phyloP scores from a whole-genome alignment of 1,284 basidiomycete species.

The Cutaneotrichosporon curvatum region DNA sequence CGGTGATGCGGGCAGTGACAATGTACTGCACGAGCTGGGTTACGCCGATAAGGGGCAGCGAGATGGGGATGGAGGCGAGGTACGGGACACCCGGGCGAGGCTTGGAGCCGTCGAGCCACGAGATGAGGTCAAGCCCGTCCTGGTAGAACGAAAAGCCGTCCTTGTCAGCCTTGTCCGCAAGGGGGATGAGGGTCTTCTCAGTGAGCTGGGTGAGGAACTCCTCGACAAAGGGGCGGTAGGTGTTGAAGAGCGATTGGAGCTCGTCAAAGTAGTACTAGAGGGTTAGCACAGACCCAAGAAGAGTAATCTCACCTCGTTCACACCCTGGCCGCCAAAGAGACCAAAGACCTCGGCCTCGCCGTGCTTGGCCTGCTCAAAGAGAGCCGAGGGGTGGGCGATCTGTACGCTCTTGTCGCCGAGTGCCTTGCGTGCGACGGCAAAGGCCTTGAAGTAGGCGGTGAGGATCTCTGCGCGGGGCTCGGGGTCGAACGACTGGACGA shows the following conservation, averaged over 20 bases:
- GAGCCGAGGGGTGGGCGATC: slow-evolving; percentile 60
- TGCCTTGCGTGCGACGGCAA: slow-evolving; percentile 62
- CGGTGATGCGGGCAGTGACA: slow-evolving; percentile 64
- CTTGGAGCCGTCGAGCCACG: slow-evolving; percentile 70
- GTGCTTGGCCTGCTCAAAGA: slow-evolving; percentile 62
- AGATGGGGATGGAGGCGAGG: slow-evolving; percentile 89
- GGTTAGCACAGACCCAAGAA: slow-evolving; percentile 15
- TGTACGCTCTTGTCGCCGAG: slow-evolving; percentile 55
- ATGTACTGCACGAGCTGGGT: slow-evolving; percentile 94
- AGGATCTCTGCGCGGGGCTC: slow-evolving; percentile 72
- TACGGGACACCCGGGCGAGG: slow-evolving; percentile 76
- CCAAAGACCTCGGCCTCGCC: slow-evolving; percentile 79
- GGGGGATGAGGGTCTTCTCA: slow-evolving; percentile 61
- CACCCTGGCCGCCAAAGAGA: slow-evolving; percentile 96
- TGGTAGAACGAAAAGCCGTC: slow-evolving; percentile 63
- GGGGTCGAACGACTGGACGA: slow-evolving; percentile 66
- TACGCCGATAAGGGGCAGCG: slow-evolving; percentile 89
- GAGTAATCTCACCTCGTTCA: slow-evolving; percentile 62
- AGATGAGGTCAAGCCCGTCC: slow-evolving; percentile 71
- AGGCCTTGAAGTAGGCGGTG: slow-evolving; percentile 70
- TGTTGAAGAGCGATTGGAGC: slow-evolving; percentile 82
- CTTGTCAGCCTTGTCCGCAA: slow-evolving; percentile 56
- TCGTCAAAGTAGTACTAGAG: slow-evolving; percentile 83
- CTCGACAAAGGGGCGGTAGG: slow-evolving; percentile 77
- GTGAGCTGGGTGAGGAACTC: slow-evolving; percentile 63